phyloP scores from a whole-genome alignment of 768 basidiomycete genomes.

The Suillus subluteus region DNA sequence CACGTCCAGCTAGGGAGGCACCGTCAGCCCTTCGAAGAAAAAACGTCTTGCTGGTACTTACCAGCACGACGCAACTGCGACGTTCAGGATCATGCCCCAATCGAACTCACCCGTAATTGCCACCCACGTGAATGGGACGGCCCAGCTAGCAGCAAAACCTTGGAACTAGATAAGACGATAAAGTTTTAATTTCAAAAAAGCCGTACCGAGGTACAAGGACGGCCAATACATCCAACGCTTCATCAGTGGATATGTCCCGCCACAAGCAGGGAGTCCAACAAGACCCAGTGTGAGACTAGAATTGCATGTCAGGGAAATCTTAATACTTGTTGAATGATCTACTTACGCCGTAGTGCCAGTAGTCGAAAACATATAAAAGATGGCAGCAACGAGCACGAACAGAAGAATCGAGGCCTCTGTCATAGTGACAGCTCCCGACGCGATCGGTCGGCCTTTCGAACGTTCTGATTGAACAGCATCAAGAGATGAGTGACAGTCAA shows the following conservation, averaged over 20 bases:
- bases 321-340: neutral
- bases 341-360: conserved; percentile 8
- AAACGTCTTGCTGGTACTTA: neutral
- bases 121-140: conserved; percentile 3
- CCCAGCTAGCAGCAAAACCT: conserved; percentile 2
- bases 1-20: conserved; percentile 6
- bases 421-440: conserved; percentile 52
- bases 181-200: neutral
- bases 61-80: neutral
- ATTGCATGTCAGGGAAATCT: neutral
- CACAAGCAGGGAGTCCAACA: conserved; percentile 24
- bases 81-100: conserved; percentile 1
- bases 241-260: conserved; percentile 31
- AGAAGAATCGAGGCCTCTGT: conserved; percentile 44
- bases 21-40: neutral
- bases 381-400: conserved; percentile 27
- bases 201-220: conserved; percentile 32
- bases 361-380: conserved; percentile 18
- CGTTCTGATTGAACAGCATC: conserved; percentile 40
- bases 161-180: neutral
- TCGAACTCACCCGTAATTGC: neutral
- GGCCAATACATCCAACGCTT: conserved; percentile 35
- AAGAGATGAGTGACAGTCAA: neutral
- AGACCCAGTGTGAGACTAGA: conserved; percentile 23
- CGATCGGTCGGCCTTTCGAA: conserved; percentile 49